Evolutionary conservation across 257 asterid genomes (phyloP).

Genomic region (Penstemon barbatus): DNA sequence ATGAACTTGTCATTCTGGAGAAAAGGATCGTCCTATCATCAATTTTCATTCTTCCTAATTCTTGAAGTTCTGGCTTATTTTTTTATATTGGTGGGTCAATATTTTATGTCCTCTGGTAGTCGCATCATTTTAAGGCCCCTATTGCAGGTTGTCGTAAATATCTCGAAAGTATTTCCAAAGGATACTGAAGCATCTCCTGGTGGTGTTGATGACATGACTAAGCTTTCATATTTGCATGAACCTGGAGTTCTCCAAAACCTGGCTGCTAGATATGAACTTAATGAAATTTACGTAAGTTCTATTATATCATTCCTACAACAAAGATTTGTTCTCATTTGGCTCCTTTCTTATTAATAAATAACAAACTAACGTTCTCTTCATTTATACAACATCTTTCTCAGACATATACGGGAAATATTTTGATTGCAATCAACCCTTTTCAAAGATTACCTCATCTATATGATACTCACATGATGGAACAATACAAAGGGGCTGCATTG

Average conservation of each 20-base stretch:
- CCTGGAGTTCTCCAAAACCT: constrained; percentile 98
- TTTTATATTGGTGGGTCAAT: constrained; percentile 3
- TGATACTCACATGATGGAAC: constrained; percentile 99
- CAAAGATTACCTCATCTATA: constrained; percentile 98
- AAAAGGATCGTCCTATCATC: constrained; percentile 2
- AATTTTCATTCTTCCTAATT: constrained; percentile 3
- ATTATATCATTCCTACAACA: constrained; percentile 21
- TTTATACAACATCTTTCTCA: constrained; percentile 38
- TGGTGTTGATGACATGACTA: constrained; percentile 99
- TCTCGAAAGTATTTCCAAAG: constrained; percentile 83
- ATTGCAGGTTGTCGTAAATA: constrained; percentile 72
- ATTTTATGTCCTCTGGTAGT: constrained; percentile 2
- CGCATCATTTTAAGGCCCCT: constrained; percentile 20
- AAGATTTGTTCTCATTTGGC: constrained; percentile 5
- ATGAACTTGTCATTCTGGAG: constrained; percentile 15
- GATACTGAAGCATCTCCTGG: constrained; percentile 98
- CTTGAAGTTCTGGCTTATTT: background rate
- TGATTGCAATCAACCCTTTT: constrained; percentile 96
- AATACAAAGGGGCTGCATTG: constrained; percentile 94
- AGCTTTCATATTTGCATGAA: constrained; percentile 97
- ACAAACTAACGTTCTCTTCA: constrained; percentile 10
- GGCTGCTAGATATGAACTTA: constrained; percentile 92
- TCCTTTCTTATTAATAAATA: constrained; percentile 18
- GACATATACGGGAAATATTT: constrained; percentile 98
- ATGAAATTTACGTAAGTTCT: constrained; percentile 88